A percentile compares a stretch with the other conserved stretches of the same genome.
Conservation (phyloP, 1,139 yeast species). For the Candida albicans region DNA sequence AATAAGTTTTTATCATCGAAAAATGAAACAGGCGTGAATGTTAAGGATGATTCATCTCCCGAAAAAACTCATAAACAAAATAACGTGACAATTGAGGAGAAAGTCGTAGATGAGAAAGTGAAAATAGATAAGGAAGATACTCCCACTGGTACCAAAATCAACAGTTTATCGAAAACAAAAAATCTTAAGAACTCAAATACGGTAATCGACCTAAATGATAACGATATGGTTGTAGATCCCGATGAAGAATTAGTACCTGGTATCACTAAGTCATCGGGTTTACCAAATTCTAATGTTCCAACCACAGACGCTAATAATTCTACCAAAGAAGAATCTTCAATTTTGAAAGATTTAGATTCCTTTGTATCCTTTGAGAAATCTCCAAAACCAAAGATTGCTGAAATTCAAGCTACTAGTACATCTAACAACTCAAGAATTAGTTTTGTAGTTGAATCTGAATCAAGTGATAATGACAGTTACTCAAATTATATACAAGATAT, state of each 20-base stretch:
- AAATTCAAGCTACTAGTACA: conserved; percentile 9
- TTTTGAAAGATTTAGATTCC: neutral
- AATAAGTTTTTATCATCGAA: neutral
- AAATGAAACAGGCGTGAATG: neutral
- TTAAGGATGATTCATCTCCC: too few species aligned
- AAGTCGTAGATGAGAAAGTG: neutral
- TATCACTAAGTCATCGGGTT: too few species aligned
- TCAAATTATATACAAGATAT: conserved; percentile 22
- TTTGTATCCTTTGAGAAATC: neutral
- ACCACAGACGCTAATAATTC: neutral
- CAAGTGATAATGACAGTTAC: conserved; percentile 8
- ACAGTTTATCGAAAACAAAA: neutral
- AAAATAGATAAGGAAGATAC: neutral
- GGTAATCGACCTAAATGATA: too few species aligned
- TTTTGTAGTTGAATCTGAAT: conserved; percentile 7
- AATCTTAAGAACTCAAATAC: neutral
- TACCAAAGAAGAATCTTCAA: neutral
- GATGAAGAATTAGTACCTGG: neutral
- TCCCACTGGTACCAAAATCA: neutral
- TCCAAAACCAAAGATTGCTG: neutral
- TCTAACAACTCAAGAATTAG: conserved; percentile 8
- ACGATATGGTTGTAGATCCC: neutral
- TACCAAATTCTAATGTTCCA: neutral
- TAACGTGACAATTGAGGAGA: neutral
- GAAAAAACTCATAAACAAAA: neutral